Evolutionary conservation across 495 filamentous ascomycete species (phyloP), one percentile per base, ranked within the genome.

Genomic region (Penicillium soppii): DNA sequence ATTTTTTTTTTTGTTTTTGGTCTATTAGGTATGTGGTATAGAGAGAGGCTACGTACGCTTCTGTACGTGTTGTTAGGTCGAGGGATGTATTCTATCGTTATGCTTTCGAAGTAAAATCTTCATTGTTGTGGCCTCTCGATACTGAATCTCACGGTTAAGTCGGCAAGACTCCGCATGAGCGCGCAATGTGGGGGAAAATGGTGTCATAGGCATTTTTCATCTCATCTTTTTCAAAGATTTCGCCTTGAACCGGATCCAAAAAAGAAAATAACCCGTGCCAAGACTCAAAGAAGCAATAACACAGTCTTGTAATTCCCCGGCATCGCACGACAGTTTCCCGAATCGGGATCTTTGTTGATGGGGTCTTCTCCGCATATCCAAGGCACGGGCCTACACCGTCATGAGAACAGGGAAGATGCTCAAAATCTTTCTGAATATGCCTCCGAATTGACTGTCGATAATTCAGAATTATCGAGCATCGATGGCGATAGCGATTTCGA

Each of bases 401-500:
- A 15, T 7, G 25, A 38, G 25, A 12, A 20, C 10, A n/a, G 9
- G 22, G 32, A 52, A 40, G 32, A 45, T 33, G 35, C 20, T 15
- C 29, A 12, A 21, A 4, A 17, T 9, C 8, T 23, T 23, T 35
- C 42, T 13, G 29, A 37, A 0, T 13, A 33, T 15, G 10, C 7
- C 12, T 42, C 23, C 5, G 39, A 50, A 2, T 16, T 25, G n/a
- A 37, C 4, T 6, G 30, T 13, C 15, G 3, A 25, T 16, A 12
- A 47, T 26, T 7, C 21, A 23, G 30, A 47, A 7, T 19, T 30
- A 12, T 36, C 42, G 2, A 38, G 15, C 13, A 12, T 43, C 23
- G 43, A 50, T 17, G 19, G 25, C 25, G 57, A 63, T 15, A 55
- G 35, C 22, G 59, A 68, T 21, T 16, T 52, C 9, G 37, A 37